Conservation (phyloP, 345 rosid genomes). For the Luvunga scandens region DNA sequence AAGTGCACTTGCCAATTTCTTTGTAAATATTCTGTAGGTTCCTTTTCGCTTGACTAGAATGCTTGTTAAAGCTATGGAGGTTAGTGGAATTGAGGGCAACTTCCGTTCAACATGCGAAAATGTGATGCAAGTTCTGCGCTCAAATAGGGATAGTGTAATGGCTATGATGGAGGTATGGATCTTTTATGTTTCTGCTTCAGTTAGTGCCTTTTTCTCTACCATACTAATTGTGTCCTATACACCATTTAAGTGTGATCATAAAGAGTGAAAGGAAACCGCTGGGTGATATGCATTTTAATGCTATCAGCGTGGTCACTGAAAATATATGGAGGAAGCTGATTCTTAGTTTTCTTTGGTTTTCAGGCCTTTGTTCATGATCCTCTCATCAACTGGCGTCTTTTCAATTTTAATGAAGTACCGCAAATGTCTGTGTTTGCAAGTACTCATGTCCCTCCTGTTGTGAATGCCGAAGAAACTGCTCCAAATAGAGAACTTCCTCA, state of each 20-base stretch:
- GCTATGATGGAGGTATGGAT: constrained; percentile 94
- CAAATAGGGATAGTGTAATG: constrained; percentile 92
- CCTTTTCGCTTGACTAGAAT: constrained; percentile 99
- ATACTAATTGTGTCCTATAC: not conserved
- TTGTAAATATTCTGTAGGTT: constrained; percentile 44
- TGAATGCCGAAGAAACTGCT: constrained; percentile 60
- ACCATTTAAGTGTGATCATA: not conserved
- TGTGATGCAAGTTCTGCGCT: constrained; percentile 92
- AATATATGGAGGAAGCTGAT: constrained; percentile 6
- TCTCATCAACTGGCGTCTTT: constrained; percentile 97
- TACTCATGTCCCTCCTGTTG: constrained; percentile 55
- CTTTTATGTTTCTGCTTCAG: not conserved
- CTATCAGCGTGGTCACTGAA: not conserved
- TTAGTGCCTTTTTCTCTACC: not conserved
- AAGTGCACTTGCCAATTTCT: not conserved
- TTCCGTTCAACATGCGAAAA: constrained; percentile 94
- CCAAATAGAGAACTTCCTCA: constrained; percentile 69
- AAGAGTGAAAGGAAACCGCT: not conserved
- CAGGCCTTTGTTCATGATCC: constrained; percentile 99
- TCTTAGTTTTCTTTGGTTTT: constrained; percentile 17
- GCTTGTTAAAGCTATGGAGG: constrained; percentile 99
- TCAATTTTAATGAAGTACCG: constrained; percentile 95
- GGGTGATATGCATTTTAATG: not conserved
- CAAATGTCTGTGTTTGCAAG: constrained; percentile 67
- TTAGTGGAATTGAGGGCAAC: constrained; percentile 95